Evolutionary conservation across 371 early-diverging fungal genomes (phyloP).

Genomic region (Phascolomyces articulosus): DNA sequence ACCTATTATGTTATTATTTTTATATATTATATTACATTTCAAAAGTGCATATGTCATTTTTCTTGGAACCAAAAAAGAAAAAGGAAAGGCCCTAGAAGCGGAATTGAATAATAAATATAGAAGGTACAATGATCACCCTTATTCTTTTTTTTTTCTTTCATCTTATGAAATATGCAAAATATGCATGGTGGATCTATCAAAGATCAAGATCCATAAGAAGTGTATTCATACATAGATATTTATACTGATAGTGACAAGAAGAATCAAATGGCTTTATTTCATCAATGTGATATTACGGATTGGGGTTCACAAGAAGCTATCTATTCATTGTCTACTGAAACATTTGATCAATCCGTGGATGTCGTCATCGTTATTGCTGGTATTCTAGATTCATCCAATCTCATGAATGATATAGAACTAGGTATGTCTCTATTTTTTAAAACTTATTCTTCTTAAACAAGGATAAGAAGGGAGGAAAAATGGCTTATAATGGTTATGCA

Average conservation of each 20-base stretch:
- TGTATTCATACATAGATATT: too few species aligned
- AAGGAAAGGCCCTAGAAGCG: slow-evolving; percentile 18
- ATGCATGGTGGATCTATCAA: too few species aligned
- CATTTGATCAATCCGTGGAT: slow-evolving; percentile 49
- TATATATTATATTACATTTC: background rate
- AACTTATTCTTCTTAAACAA: too few species aligned
- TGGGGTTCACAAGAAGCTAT: slow-evolving; percentile 45
- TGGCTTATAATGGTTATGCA: too few species aligned
- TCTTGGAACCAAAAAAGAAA: slow-evolving; percentile 31
- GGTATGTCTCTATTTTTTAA: too few species aligned
- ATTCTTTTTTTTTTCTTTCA: background rate
- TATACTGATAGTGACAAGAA: background rate
- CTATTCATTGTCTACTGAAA: slow-evolving; percentile 41
- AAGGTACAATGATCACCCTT: background rate
- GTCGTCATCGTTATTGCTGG: slow-evolving; percentile 75
- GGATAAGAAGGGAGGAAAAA: too few species aligned
- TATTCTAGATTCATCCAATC: slow-evolving; percentile 45
- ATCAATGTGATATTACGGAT: slow-evolving; percentile 62
- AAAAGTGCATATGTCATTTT: slow-evolving; percentile 29
- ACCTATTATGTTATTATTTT: background rate
- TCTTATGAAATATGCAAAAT: too few species aligned
- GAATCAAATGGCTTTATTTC: slow-evolving; percentile 29
- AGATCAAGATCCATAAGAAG: too few species aligned
- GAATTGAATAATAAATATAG: slow-evolving; percentile 8
- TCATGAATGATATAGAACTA: slow-evolving; percentile 41